phyloP scores from a whole-genome alignment of 1,284 basidiomycete genomes.

The Marasmius sp. region DNA sequence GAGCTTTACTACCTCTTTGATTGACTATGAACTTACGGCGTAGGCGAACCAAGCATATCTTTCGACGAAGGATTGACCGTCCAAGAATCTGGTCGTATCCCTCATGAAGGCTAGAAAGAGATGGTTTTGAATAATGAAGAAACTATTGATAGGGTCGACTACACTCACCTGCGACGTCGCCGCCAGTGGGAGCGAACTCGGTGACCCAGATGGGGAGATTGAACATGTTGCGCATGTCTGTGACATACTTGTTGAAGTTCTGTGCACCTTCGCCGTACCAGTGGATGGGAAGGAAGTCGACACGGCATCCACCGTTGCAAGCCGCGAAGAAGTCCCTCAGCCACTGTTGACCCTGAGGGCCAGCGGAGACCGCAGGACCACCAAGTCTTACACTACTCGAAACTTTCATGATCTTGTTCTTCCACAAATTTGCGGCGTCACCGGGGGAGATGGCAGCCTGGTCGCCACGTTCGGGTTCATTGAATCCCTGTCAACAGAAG shows the following conservation, averaged over 20 bases:
- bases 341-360: constrained; percentile 5
- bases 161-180: constrained; percentile 3
- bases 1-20: no score
- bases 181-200: constrained; percentile 9
- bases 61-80: not conserved
- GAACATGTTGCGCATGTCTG: constrained; percentile 2
- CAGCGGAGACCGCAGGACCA: constrained; percentile 9
- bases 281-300: constrained; percentile 13
- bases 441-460: constrained; percentile 6
- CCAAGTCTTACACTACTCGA: constrained; percentile 9
- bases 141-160: not conserved
- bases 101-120: not conserved
- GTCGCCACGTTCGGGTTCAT: constrained; percentile 8
- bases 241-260: constrained; percentile 7
- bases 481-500: constrained; percentile 8
- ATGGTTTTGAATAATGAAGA: not conserved
- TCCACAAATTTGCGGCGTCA: constrained; percentile 8
- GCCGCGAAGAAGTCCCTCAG: constrained; percentile 8
- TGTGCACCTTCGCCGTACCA: constrained; percentile 13
- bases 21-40: not conserved
- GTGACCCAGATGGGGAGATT: constrained; percentile 11
- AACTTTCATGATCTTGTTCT: constrained; percentile 9
- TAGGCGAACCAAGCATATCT: constrained; percentile 7
- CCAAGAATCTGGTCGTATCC: not conserved
- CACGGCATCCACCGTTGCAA: constrained; percentile 6